These are phyloP conservation scores for Ceratocystiopsis brevicomis DNA, from an alignment of 2,329 filamentous ascomycete genomes.

Conservation along the genomic window DNA sequence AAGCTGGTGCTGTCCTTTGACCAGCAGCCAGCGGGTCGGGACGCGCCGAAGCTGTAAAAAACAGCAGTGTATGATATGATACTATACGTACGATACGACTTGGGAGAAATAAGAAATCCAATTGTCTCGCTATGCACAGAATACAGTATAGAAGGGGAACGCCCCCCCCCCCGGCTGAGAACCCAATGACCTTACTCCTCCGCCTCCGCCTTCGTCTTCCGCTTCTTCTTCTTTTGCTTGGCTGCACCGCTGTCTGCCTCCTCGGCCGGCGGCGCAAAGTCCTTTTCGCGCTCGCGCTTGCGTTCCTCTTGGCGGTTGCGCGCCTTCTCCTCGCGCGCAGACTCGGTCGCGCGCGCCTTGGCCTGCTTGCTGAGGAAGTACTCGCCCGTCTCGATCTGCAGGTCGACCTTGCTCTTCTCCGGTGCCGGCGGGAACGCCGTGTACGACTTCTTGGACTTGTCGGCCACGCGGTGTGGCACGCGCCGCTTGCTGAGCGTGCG, in stretches of 20 bases:
- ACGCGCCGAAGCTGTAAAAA: slow-evolving; percentile 21
- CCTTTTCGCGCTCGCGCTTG: slow-evolving; percentile 64
- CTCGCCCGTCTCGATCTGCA: slow-evolving; percentile 94
- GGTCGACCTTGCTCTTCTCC: slow-evolving; percentile 97
- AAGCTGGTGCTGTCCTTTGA: slow-evolving; percentile 68
- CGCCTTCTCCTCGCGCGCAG: slow-evolving; percentile 69
- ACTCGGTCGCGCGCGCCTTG: slow-evolving; percentile 65
- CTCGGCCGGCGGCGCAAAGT: slow-evolving; percentile 78
- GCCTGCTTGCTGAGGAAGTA: slow-evolving; percentile 90
- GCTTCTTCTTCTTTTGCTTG: slow-evolving; percentile 33
- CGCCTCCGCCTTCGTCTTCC: background rate
- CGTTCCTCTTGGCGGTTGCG: slow-evolving; percentile 76
- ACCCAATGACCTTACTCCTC: too few relatives aligned
- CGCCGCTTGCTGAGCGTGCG: slow-evolving; percentile 69
- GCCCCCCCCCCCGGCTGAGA: too few relatives aligned
- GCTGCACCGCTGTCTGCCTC: slow-evolving; percentile 42
- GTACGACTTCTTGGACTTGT: slow-evolving; percentile 88
- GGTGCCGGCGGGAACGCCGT: slow-evolving; percentile 93
- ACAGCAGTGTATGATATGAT: background rate
- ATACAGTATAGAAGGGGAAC: background rate
- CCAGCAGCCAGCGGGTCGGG: slow-evolving; percentile 4
- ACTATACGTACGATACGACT: background rate
- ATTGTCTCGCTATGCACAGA: too few relatives aligned
- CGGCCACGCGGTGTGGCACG: slow-evolving; percentile 66
- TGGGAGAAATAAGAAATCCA: background rate